Base-by-base conservation (phyloP, 441 rosid genomes). In the Cnidoscolus chayamansa region DNA sequence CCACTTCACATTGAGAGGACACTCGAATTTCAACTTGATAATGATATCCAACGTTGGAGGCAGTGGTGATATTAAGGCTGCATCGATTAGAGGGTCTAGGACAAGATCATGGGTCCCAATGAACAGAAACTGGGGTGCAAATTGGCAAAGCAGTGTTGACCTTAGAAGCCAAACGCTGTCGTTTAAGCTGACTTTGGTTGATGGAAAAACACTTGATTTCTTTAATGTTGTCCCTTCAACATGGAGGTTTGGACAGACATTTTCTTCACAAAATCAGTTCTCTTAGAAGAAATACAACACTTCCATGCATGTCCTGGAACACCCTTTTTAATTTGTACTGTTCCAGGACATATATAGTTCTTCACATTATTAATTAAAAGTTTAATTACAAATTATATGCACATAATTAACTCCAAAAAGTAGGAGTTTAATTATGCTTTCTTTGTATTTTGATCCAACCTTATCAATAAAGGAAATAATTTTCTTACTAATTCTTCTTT, bases 181-280 rank as follows among this genome's bases (percentile, higher is more conserved):
- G 19, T 87, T 91, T 66, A 87, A 74, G 82, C 82, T 91, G 54
- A 85, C 82, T 67, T 80, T 90, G 75, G 84, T 68, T 30, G 91
- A 88, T 71, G 84, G 85, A 10, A 87, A 77, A 65, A 85, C 88
- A 4, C 53, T 74, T 56, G 73, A 73, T 5, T 90, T 92, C 74
- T 56, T 81, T 74, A 86, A 92, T 69, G 89, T 87, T 59, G 85
- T 88, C 61, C 91, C 93, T 75, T 72, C 85, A 2, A 75, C 84
- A 32, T 90, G 97, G 97, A 80, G 65, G 60, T 88, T 88, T 62
- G 97, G 97, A 1, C 96, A 88, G 85, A 92, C 97, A 6, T 92
- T 84, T 74, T 82, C 94, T 78, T 80, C 92, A 25, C 69, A 63
- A 35, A 76, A 70, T 53, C 97, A 90, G 79, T 90, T 92, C 79